Percentiles rank a stretch among this genome's conserved stretches.
phyloP scores from a whole-genome alignment of 805 yeast species.

The Komagataella populi region DNA sequence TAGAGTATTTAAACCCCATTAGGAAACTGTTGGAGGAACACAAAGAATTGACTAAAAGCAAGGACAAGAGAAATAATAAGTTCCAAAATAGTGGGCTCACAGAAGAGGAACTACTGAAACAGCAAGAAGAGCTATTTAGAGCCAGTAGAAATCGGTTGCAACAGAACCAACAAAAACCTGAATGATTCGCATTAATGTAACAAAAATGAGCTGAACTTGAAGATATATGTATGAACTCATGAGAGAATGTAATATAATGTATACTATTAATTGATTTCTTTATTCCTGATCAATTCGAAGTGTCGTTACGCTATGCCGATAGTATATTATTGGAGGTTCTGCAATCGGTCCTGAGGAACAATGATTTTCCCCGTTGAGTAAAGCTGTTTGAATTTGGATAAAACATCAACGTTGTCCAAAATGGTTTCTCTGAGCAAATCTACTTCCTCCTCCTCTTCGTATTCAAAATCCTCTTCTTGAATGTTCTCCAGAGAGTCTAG shows the following conservation, averaged over 20 bases:
- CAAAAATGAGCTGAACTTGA: neutral
- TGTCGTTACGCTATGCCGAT: neutral
- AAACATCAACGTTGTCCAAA: constrained; percentile 17
- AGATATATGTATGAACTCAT: neutral
- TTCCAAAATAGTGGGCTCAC: constrained; percentile 84
- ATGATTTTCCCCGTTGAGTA: constrained; percentile 1
- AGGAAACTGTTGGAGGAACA: constrained; percentile 74
- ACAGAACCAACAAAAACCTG: constrained; percentile 5
- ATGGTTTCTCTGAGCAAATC: constrained; percentile 17
- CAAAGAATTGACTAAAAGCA: constrained; percentile 75
- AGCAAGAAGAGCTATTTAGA: constrained; percentile 87
- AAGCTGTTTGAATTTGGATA: constrained; percentile 15
- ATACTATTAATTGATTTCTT: neutral
- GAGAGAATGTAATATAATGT: neutral
- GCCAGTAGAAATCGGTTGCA: constrained; percentile 21
- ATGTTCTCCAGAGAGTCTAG: constrained; percentile 19
- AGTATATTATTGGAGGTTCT: neutral
- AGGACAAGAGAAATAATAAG: constrained; percentile 85
- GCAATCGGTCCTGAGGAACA: neutral
- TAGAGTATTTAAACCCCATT: constrained; percentile 70
- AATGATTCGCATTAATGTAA: neutral
- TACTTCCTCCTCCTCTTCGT: constrained; percentile 14
- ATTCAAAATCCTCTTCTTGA: constrained; percentile 11
- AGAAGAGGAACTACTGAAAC: constrained; percentile 83
- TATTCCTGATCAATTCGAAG: neutral